phyloP scores from a whole-genome alignment of 345 rosid genomes.

The Arabis hirsuta region DNA sequence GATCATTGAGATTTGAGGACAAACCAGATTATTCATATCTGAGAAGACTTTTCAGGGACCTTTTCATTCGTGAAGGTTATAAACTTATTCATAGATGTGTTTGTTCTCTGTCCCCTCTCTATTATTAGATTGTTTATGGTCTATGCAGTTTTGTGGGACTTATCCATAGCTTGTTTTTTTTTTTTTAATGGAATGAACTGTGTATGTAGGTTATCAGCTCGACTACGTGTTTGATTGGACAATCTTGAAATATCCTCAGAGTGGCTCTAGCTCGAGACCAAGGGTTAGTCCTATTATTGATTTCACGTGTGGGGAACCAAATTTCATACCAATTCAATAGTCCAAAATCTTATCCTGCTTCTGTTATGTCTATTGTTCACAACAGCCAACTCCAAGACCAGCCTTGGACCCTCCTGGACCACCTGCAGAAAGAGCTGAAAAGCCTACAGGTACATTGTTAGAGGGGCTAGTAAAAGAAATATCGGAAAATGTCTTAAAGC shows the following conservation, averaged over 20 bases:
- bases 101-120: neutral
- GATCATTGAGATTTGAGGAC: conserved; percentile 93
- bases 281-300: conserved; percentile 53
- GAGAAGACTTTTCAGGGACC: conserved; percentile 91
- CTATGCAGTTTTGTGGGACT: conserved; percentile 7
- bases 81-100: conserved; percentile 15
- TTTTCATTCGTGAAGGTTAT: conserved; percentile 91
- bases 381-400: conserved; percentile 62
- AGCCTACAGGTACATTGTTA: conserved; percentile 61
- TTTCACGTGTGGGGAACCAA: conserved; percentile 17
- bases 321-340: neutral
- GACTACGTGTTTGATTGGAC: conserved; percentile 99
- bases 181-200: conserved; percentile 25
- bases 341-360: conserved; percentile 11
- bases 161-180: conserved; percentile 11
- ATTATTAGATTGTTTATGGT: neutral
- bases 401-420: conserved; percentile 65
- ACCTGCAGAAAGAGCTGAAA: conserved; percentile 75
- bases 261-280: conserved; percentile 74
- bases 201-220: conserved; percentile 76
- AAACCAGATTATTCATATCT: conserved; percentile 96
- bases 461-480: conserved; percentile 7
- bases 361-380: conserved; percentile 21
- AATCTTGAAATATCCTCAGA: conserved; percentile 81
- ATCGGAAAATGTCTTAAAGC: conserved; percentile 5